Percentiles rank a stretch among this genome's conserved stretches.
These are phyloP conservation scores for Saccharomycopsis lassenensis DNA, from an alignment of 805 yeast genomes.

Conservation along the genomic window DNA sequence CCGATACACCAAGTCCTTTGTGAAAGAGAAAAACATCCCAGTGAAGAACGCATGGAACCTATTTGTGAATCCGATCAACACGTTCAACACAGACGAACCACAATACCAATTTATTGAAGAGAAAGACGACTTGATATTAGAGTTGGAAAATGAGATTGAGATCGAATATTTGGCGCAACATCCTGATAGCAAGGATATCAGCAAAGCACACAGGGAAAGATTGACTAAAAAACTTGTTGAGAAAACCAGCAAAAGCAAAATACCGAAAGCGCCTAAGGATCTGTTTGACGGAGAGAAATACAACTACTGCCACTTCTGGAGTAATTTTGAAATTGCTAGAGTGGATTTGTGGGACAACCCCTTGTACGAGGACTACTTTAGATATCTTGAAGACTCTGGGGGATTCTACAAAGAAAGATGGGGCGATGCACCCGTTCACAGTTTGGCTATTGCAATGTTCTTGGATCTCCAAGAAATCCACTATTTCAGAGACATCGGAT, in stretches of 20 bases:
- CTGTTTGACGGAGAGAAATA: conserved; percentile 56
- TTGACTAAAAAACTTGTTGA: conserved; percentile 29
- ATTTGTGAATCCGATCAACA: conserved; percentile 36
- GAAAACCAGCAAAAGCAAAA: conserved; percentile 26
- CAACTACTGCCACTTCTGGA: conserved; percentile 84
- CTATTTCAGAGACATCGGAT: conserved; percentile 89
- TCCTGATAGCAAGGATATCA: background rate
- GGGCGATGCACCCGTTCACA: conserved; percentile 97
- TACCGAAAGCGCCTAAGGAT: conserved; percentile 35
- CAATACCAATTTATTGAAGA: conserved; percentile 16
- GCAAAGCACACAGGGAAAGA: conserved; percentile 1
- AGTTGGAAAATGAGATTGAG: conserved; percentile 22
- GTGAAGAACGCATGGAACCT: conserved; percentile 63
- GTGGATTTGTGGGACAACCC: conserved; percentile 62
- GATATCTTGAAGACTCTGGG: conserved; percentile 55
- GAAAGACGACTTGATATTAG: conserved; percentile 22
- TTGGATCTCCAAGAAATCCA: conserved; percentile 63
- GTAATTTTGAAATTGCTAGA: conserved; percentile 85
- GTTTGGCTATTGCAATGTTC: conserved; percentile 73
- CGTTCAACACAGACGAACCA: conserved; percentile 22
- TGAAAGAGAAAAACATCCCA: conserved; percentile 34
- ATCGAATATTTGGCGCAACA: conserved; percentile 18
- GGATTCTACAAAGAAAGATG: conserved; percentile 90
- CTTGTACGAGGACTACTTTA: conserved; percentile 55
- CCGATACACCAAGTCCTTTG: conserved; percentile 56